Evolutionary conservation across 345 rosid genomes (phyloP), one percentile per base, ranked within the genome.

Genomic region (Camelina laxa): DNA sequence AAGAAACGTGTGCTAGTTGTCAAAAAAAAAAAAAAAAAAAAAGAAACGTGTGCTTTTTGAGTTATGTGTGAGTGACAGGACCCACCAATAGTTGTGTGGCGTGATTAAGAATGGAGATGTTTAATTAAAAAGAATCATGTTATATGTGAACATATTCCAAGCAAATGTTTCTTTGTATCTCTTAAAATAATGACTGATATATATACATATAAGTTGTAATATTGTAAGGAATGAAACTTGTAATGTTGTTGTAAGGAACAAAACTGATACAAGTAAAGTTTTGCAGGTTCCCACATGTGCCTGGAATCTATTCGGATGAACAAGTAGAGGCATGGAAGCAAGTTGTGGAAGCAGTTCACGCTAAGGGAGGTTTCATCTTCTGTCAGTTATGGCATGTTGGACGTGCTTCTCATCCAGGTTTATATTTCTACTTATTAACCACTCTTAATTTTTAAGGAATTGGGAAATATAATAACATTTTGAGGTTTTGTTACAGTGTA

Each of bases 361-460:
- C 87, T 31, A 85, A 85, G 67, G 97, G 97, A 11, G 80, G 89
- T 79, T 60, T 92, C 71, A 84, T 90, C 42, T 92, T 95, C 73
- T 92, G 93, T 80, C 99, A 95, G 51, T 68, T 95, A 17, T 92
- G 96, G 97, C 99, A 95, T 5, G 99, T 89, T 15, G 99, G 96
- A 49, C 96, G 93, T 12, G 97, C 97, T 35, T 92, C 97, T 55
- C 96, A 90, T 80, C 66, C 69, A 22, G 84, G 97, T 89, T 65
- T 11, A 15, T 1, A 62, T 7, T 22, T 15, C 19, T n/a, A n/a
- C n/a, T n/a, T n/a, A 6, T 19, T 45, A 3, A 33, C 19, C 14
- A 3, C 31, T 49, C 4, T 9, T 17, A 17, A 49, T n/a, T 44
- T 16, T 16, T 19, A 35, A 21, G 30, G 21, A 11, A 2, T 31